Evolutionary conservation across 2,329 filamentous ascomycete genomes (phyloP).

Genomic region (Aspergillus pseudonomiae): DNA sequence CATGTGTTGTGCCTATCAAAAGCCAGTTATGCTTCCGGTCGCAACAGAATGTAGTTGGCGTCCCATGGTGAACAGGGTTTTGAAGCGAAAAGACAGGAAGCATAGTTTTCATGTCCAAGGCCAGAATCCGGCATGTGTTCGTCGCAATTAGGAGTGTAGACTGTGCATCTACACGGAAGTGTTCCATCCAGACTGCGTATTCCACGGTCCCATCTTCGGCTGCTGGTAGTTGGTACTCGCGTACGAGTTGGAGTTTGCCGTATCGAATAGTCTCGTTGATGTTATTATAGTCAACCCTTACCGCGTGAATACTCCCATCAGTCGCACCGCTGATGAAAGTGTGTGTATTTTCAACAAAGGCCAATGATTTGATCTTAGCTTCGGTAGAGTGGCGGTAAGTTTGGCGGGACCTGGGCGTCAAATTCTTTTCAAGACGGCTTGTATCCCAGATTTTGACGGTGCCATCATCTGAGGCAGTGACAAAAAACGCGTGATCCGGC

Average conservation of each 20-base stretch:
- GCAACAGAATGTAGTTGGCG: conserved; percentile 86
- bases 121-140: conserved; percentile 79
- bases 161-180: conserved; percentile 78
- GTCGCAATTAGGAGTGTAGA: conserved; percentile 88
- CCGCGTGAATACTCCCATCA: conserved; percentile 87
- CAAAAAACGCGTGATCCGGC: conserved; percentile 91
- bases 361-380: conserved; percentile 75
- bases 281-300: conserved; percentile 73
- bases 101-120: conserved; percentile 88
- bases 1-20: conserved; percentile 86
- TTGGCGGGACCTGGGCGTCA: conserved; percentile 83
- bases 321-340: conserved; percentile 88
- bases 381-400: conserved; percentile 76
- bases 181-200: conserved; percentile 85
- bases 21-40: conserved; percentile 89
- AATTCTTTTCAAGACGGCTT: conserved; percentile 83
- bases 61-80: conserved; percentile 90
- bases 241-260: conserved; percentile 72
- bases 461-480: conserved; percentile 90
- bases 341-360: conserved; percentile 92
- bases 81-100: conserved; percentile 74
- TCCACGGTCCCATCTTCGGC: conserved; percentile 56
- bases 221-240: conserved; percentile 72
- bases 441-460: conserved; percentile 93
- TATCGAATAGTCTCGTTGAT: conserved; percentile 68